These are phyloP conservation scores for Cystobasidium onofrii DNA, from an alignment of 768 basidiomycete species.

Conservation along the genomic window DNA sequence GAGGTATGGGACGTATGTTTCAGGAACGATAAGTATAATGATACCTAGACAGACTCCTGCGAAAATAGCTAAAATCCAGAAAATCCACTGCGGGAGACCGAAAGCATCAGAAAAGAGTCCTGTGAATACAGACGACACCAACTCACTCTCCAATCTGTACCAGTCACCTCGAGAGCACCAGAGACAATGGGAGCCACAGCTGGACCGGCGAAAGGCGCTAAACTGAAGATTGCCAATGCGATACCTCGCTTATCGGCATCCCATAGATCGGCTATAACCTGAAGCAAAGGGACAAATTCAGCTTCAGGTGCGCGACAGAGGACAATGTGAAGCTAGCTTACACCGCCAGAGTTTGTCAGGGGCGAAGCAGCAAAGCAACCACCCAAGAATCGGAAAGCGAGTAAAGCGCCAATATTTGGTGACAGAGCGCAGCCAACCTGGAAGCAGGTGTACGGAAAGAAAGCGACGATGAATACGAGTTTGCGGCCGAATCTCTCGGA, in stretches of 20 bases:
- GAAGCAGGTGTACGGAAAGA: slow-evolving; percentile 37
- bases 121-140: neutral
- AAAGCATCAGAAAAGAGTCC: slow-evolving; percentile 4
- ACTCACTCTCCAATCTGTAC: slow-evolving; percentile 18
- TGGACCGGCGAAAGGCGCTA: slow-evolving; percentile 35
- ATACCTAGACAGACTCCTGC: slow-evolving; percentile 36
- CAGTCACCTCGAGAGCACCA: slow-evolving; percentile 34
- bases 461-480: slow-evolving; percentile 35
- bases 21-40: slow-evolving; percentile 35
- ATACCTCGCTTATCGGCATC: slow-evolving; percentile 38
- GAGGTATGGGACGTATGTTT: slow-evolving; percentile 38
- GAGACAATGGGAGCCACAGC: slow-evolving; percentile 39
- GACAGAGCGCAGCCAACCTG: slow-evolving; percentile 38
- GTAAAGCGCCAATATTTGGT: slow-evolving; percentile 28
- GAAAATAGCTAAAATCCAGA: slow-evolving; percentile 29
- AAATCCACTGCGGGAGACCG: slow-evolving; percentile 32
- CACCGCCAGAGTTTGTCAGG: slow-evolving; percentile 32
- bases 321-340: neutral
- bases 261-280: slow-evolving; percentile 40
- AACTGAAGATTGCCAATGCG: slow-evolving; percentile 39
- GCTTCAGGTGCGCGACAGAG: too few relatives aligned
- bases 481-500: slow-evolving; percentile 39
- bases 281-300: neutral
- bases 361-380: slow-evolving; percentile 39
- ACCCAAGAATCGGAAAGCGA: slow-evolving; percentile 39